Conservation (phyloP, 2,329 filamentous ascomycete genomes). For the Anthostomella pinea region DNA sequence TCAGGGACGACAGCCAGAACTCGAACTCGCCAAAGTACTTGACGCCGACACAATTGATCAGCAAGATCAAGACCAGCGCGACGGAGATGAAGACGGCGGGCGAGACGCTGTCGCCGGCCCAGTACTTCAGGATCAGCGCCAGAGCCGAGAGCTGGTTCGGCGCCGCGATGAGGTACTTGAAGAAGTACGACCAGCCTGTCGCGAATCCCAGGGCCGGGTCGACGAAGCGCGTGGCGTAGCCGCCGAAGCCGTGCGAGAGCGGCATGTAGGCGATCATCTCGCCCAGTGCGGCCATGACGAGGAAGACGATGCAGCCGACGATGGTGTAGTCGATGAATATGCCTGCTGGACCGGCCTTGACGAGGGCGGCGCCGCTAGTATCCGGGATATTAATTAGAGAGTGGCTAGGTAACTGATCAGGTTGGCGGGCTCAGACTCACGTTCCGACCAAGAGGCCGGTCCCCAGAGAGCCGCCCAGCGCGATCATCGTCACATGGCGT, state of each 20-base stretch:
- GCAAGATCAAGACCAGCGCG: background rate
- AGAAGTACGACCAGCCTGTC: conserved; percentile 6
- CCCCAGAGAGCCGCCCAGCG: conserved; percentile 47
- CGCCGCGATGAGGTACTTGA: conserved; percentile 1
- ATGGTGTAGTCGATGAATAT: conserved; percentile 41
- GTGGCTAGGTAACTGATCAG: no score
- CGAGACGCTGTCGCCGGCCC: background rate
- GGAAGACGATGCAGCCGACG: conserved; percentile 31
- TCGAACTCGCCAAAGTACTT: conserved; percentile 2
- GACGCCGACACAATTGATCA: background rate
- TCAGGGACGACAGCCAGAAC: conserved; percentile 3
- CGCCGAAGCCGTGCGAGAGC: background rate
- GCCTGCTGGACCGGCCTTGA: conserved; percentile 41
- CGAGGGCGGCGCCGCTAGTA: conserved; percentile 43
- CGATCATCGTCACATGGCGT: conserved; percentile 46
- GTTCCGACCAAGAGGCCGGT: conserved; percentile 49
- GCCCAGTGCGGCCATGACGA: conserved; percentile 27
- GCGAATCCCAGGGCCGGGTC: conserved; percentile 5
- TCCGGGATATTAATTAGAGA: no score
- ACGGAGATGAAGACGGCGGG: background rate
- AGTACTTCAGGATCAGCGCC: background rate
- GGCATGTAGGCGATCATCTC: conserved; percentile 6
- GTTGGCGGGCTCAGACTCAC: no score
- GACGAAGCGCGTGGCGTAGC: conserved; percentile 5
- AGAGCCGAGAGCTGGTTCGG: conserved; percentile 1